Evolutionary conservation across 1,284 basidiomycete species (phyloP).

Genomic region (Papiliotrema laurentii): DNA sequence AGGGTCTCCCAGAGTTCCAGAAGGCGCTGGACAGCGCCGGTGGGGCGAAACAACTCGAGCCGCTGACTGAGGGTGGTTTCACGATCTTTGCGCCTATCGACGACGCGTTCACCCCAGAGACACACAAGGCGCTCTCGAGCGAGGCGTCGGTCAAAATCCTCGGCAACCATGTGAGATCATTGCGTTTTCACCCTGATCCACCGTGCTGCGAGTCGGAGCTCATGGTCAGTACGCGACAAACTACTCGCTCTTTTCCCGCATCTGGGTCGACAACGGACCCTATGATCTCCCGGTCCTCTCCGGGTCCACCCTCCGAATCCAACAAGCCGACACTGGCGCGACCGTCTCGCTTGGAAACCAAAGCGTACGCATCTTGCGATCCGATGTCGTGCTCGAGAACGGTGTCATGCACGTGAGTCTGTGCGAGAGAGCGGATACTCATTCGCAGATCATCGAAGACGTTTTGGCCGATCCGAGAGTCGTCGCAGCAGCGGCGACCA

Average conservation of each 20-base stretch:
- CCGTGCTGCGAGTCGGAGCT: too few relatives aligned
- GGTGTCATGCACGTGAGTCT: conserved; percentile 43
- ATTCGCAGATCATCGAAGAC: conserved; percentile 22
- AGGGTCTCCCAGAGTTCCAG: conserved; percentile 23
- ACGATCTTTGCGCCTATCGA: conserved; percentile 43
- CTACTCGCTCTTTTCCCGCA: conserved; percentile 31
- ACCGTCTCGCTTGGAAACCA: conserved; percentile 21
- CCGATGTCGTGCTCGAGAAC: conserved; percentile 35
- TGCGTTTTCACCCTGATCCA: too few relatives aligned
- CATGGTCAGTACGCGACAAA: conserved; percentile 32
- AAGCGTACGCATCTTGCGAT: conserved; percentile 26
- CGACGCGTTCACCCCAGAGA: conserved; percentile 22
- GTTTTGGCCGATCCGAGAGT: conserved; percentile 11
- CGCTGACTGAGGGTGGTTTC: conserved; percentile 25
- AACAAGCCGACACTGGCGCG: conserved; percentile 17
- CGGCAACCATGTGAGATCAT: conserved; percentile 26
- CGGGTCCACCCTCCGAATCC: conserved; percentile 21
- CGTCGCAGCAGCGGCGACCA: not conserved
- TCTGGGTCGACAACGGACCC: conserved; percentile 14
- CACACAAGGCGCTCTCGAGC: conserved; percentile 7
- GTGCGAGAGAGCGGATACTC: not conserved
- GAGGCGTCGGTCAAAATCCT: conserved; percentile 11
- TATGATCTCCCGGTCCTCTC: conserved; percentile 25
- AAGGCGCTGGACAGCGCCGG: conserved; percentile 15
- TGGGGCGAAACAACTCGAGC: conserved; percentile 15